Evolutionary conservation across 73 alveolate species (phyloP).

Genomic region (Tetrahymena elliotti): DNA sequence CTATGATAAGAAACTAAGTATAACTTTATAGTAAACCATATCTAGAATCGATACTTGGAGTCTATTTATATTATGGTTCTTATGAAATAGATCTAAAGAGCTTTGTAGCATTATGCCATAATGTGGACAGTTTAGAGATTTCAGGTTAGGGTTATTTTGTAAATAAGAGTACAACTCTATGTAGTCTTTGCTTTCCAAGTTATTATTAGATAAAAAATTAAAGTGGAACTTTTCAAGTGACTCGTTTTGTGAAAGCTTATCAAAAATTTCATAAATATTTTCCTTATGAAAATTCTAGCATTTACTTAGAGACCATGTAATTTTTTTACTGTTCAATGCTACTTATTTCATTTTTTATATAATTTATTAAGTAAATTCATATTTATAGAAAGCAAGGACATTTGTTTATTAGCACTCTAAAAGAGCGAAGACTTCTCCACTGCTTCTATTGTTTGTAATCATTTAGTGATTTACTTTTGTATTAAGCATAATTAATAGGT

Average conservation of each 20-base stretch:
- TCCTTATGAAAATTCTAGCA: not conserved
- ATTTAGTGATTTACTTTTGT: not conserved
- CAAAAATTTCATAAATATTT: not conserved
- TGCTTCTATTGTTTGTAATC: not conserved
- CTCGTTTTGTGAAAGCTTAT: not conserved
- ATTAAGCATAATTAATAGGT: not conserved
- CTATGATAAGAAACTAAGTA: not conserved
- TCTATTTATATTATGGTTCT: not conserved
- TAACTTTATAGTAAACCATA: not conserved
- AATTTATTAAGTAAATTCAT: not conserved
- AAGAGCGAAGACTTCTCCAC: not conserved
- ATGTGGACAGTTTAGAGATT: not conserved
- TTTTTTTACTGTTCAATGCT: not conserved
- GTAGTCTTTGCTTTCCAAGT: not conserved
- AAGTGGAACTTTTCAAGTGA: not conserved
- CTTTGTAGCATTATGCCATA: not conserved
- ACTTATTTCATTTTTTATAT: not conserved
- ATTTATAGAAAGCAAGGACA: not conserved
- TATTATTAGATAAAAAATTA: not conserved
- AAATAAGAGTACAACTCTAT: not conserved
- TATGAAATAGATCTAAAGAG: not conserved
- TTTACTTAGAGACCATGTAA: not conserved
- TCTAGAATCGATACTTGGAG: not conserved
- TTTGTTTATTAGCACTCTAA: not conserved
- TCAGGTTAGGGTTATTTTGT: not conserved